phyloP scores from a whole-genome alignment of 768 basidiomycete genomes.

The Cystofilobasidium bisporidii region DNA sequence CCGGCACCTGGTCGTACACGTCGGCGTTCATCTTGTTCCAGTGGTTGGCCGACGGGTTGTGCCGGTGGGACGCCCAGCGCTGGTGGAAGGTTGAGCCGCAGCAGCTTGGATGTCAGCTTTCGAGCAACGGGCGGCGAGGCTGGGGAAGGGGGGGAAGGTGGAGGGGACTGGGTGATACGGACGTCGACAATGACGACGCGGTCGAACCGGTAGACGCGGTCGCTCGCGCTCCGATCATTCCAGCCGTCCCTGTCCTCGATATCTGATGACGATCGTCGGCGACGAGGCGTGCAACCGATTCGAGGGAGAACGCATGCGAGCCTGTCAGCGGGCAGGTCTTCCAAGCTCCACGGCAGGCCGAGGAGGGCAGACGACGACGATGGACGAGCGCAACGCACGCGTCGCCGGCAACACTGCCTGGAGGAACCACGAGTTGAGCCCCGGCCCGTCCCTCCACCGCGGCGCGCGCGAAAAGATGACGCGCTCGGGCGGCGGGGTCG shows the following conservation, averaged over 20 bases:
- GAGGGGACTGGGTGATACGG: no score
- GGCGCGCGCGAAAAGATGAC: conserved; percentile 18
- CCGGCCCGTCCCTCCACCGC: conserved; percentile 21
- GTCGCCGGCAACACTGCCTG: conserved; percentile 9
- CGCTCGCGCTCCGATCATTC: conserved; percentile 13
- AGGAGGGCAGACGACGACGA: no score
- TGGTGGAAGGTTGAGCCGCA: no score
- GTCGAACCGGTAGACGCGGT: conserved; percentile 19
- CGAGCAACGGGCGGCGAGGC: no score
- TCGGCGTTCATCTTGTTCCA: conserved; percentile 23
- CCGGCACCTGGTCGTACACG: neutral
- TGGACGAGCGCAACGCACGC: no score
- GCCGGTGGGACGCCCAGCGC: conserved; percentile 13
- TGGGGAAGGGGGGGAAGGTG: no score
- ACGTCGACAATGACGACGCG: conserved; percentile 19
- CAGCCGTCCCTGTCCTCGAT: conserved; percentile 12
- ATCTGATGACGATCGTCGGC: neutral
- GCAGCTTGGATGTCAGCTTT: no score
- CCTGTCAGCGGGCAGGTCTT: neutral
- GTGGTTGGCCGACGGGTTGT: neutral
- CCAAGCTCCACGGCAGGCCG: no score
- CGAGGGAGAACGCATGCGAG: no score
- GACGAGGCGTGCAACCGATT: no score
- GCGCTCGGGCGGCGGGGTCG: conserved; percentile 10
- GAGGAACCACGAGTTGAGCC: conserved; percentile 25